Evolutionary conservation across 1,284 basidiomycete species (phyloP).

Genomic region (Exobasidium rhododendri): DNA sequence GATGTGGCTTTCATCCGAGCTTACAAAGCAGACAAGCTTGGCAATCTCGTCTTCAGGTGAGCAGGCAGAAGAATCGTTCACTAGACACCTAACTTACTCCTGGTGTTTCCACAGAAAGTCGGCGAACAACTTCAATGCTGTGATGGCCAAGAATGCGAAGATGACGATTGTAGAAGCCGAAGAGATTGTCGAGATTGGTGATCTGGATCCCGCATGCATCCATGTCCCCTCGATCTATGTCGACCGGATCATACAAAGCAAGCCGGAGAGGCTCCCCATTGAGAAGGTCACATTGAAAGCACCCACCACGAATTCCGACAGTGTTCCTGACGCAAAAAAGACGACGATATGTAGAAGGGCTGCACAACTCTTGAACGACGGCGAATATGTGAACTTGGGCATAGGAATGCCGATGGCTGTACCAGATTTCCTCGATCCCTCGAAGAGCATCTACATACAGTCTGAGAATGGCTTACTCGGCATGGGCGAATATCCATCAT

Average conservation of each 20-base stretch:
- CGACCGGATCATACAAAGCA: slow-evolving; percentile 74
- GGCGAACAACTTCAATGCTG: slow-evolving; percentile 72
- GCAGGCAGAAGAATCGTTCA: too few relatives aligned
- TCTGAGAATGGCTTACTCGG: slow-evolving; percentile 89
- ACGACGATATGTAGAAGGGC: slow-evolving; percentile 80
- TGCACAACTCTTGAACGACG: slow-evolving; percentile 84
- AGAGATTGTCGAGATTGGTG: slow-evolving; percentile 81
- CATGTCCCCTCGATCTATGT: slow-evolving; percentile 68
- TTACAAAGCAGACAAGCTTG: too few relatives aligned
- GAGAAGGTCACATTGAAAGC: slow-evolving; percentile 22
- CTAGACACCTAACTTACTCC: too few relatives aligned
- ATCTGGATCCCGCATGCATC: slow-evolving; percentile 76
- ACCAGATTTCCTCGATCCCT: too few relatives aligned
- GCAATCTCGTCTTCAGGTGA: too few relatives aligned
- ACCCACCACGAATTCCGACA: slow-evolving; percentile 61
- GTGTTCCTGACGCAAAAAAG: slow-evolving; percentile 59
- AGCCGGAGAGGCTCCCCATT: slow-evolving; percentile 55
- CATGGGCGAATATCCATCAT: slow-evolving; percentile 89
- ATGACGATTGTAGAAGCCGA: slow-evolving; percentile 91
- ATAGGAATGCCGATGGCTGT: slow-evolving; percentile 90
- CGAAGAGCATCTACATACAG: slow-evolving; percentile 91
- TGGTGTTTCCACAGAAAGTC: too few relatives aligned
- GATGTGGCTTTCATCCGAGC: too few relatives aligned
- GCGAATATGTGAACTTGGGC: slow-evolving; percentile 71
- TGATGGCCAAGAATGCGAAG: slow-evolving; percentile 85